Evolutionary conservation across 2,329 filamentous ascomycete genomes (phyloP), one percentile per base, ranked within the genome.

Genomic region (Mariannaea elegans): DNA sequence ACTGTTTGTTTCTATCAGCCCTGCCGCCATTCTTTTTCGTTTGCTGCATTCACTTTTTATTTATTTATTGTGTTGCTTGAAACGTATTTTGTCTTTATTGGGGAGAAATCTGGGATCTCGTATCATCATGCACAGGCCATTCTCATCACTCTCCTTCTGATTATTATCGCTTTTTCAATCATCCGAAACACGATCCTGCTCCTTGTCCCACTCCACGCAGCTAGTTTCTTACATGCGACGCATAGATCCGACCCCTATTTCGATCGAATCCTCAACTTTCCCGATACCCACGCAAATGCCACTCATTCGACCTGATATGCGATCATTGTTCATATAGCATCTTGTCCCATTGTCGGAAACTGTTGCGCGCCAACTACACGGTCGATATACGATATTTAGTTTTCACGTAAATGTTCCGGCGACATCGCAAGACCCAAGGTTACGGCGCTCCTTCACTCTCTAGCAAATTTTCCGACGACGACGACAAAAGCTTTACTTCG

Each of bases 351-450:
- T 32, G 19, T 39, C 21, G 46, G 32, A 14, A 34, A 27, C 49
- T 41, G 8, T 31, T 46, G 32, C 18, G 48, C 56, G 59, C 23
- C 53, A 23, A 50, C 56, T 31, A 38, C 47, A 27, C 29, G 21
- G 44, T 57, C 48, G 50, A 63, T 52, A 42, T 56, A 46, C 47
- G 44, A 60, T 62, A 59, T 56, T 41, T 61, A 62, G 62, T 67
- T 69, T 56, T 38, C 58, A 59, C 64, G 65, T 75, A 75, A 72
- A 78, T 78, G 76, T 78, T 78, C 65, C 72, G 69, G 67, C 75
- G 74, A 67, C 71, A 66, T 55, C 71, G 72, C 55, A 73, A 73
- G 66, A 73, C 67, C 47, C 67, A 73, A 56, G 65, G 69, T 56
- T 65, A 70, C 63, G 66, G 67, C 57, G 55, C 61, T 48, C 48